Conservation (phyloP, 2,329 filamentous ascomycete genomes). For the Fusarium concolor region DNA sequence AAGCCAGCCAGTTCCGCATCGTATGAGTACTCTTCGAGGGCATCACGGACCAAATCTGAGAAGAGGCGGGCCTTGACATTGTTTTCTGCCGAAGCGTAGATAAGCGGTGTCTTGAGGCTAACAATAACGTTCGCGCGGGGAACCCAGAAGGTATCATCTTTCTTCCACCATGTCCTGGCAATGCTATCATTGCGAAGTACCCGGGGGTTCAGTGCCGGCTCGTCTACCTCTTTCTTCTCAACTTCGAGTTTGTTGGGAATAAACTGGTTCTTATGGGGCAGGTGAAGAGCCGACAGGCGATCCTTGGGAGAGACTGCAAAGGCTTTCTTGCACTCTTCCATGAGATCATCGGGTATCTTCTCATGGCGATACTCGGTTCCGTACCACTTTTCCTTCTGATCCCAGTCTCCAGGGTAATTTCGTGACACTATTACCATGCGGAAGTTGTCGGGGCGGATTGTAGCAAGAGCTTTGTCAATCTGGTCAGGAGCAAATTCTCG, state of each 20-base stretch:
- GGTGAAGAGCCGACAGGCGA: conserved; percentile 77
- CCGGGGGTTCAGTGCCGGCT: conserved; percentile 78
- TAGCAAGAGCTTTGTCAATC: conserved; percentile 79
- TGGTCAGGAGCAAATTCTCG: conserved; percentile 82
- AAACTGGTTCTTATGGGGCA: conserved; percentile 95
- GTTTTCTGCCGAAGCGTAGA: conserved; percentile 82
- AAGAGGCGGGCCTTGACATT: conserved; percentile 83
- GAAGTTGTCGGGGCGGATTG: conserved; percentile 89
- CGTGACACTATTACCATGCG: conserved; percentile 85
- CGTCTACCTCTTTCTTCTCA: conserved; percentile 89
- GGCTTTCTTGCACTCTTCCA: conserved; percentile 76
- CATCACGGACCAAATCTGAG: conserved; percentile 87
- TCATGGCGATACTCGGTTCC: conserved; percentile 92
- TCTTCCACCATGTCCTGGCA: conserved; percentile 94
- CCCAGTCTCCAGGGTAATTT: conserved; percentile 84
- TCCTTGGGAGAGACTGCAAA: conserved; percentile 66
- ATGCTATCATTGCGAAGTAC: conserved; percentile 86
- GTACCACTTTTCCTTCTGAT: conserved; percentile 95
- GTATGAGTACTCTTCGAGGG: conserved; percentile 92
- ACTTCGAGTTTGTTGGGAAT: conserved; percentile 94
- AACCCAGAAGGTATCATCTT: conserved; percentile 98
- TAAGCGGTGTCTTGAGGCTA: conserved; percentile 81
- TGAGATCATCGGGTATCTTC: conserved; percentile 80
- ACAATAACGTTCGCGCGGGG: conserved; percentile 91
- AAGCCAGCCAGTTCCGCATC: no score